Base-by-base conservation (phyloP, 2,329 filamentous ascomycete species). In the Ceratocystis eucalypticola region DNA sequence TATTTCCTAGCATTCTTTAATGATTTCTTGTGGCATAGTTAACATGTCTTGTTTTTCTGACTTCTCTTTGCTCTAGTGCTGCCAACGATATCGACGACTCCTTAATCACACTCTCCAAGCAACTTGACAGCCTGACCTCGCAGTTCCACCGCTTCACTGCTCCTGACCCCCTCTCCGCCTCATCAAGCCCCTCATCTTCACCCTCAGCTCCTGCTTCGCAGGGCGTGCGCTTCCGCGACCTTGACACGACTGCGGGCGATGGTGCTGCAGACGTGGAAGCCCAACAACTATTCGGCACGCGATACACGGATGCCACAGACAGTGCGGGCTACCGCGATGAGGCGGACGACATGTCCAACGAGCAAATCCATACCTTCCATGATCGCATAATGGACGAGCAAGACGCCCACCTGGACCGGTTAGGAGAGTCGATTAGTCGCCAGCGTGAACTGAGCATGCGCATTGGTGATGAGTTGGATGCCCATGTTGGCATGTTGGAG, bases 401-500 rank as follows among this genome's bases (percentile, higher is more conserved):
- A 76, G 94, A 99, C 73, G 88, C 89, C 70, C 91, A 96, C 75
- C 82, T 99, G n/a, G 93, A 97, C 74, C 81, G 83, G 8, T 79
- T 99, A 3, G 90, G 92, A n/a, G 84, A 86, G 72, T 90, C 85
- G 67, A 96, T 99, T 71, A 84, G 89, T 3, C 84, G 94, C 48
- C 94, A 97, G 78, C 82, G 95, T 62, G 90, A 97, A 77, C 80
- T 99, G 69, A 92, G 88, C 73, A 95, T 96, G 78, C 90, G 94
- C 78, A 97, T 99, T 72, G 93, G 94, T 37, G 89, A 96, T 74
- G 94, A 99, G 80, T 81, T 99, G 45, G 94, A 97, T 71, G 88
- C 86, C 71, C 94, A 99, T 72, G 88, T 95, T 46, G 82, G 88
- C 71, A 80, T 99, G 80, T 80, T 99, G 37, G 93, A 96, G 74